Evolutionary conservation across 192 early-diverging fungal species (phyloP).

Genomic region (Coemansia sp.): DNA sequence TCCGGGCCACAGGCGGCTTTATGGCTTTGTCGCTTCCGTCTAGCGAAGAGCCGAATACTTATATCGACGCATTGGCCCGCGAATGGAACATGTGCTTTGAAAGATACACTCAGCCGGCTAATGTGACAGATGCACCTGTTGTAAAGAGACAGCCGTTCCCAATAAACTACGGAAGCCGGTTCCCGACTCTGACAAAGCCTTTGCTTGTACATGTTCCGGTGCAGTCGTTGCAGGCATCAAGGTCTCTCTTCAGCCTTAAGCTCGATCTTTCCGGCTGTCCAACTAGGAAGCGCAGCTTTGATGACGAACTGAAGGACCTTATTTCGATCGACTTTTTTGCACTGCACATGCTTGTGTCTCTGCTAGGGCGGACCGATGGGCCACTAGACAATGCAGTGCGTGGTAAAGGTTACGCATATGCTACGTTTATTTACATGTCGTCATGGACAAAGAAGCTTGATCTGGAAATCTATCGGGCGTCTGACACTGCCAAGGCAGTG

Average conservation of each 20-base stretch:
- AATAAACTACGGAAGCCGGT: constrained; percentile 40
- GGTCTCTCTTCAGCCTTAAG: constrained; percentile 42
- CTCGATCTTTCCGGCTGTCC: constrained; percentile 37
- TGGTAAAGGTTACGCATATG: constrained; percentile 78
- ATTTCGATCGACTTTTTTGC: constrained; percentile 58
- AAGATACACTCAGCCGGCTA: neutral
- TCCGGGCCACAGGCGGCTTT: neutral
- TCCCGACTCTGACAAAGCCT: constrained; percentile 47
- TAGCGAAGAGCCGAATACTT: constrained; percentile 11
- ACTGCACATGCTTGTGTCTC: constrained; percentile 65
- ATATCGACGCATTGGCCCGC: constrained; percentile 17
- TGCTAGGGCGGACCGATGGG: constrained; percentile 73
- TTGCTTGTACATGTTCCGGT: constrained; percentile 54
- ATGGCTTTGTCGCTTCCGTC: neutral
- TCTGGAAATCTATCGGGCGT: no score
- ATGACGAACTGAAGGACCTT: constrained; percentile 40
- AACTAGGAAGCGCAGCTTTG: constrained; percentile 18
- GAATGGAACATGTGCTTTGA: constrained; percentile 29
- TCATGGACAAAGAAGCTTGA: no score
- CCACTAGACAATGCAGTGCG: constrained; percentile 76
- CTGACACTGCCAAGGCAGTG: no score
- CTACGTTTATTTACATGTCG: no score
- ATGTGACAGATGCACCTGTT: neutral
- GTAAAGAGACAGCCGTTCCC: constrained; percentile 39
- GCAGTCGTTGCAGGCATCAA: constrained; percentile 55